These are phyloP conservation scores for Ogataea siamensis DNA, from an alignment of 805 yeast genomes.

Conservation along the genomic window DNA sequence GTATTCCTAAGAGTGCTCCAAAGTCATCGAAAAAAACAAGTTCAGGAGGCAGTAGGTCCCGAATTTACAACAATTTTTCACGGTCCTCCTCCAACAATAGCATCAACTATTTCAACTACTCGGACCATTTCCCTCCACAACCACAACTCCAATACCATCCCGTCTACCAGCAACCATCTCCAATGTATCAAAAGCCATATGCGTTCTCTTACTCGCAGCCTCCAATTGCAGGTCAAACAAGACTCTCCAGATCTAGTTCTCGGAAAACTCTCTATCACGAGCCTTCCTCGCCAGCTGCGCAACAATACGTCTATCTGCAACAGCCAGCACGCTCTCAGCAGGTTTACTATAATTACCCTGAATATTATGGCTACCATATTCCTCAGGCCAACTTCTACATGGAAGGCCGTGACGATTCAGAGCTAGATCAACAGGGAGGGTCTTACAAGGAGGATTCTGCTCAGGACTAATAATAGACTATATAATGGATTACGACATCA, in stretches of 20 bases:
- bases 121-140: conserved; percentile 10
- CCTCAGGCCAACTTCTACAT: conserved; percentile 9
- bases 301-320: conserved; percentile 12
- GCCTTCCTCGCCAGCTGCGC: conserved; percentile 5
- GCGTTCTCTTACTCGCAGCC: conserved; percentile 10
- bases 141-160: conserved; percentile 9
- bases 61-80: conserved; percentile 9
- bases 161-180: conserved; percentile 11
- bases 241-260: conserved; percentile 12
- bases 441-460: not conserved
- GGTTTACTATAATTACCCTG: conserved; percentile 11
- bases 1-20: conserved; percentile 4
- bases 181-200: conserved; percentile 7
- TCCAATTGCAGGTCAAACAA: conserved; percentile 4
- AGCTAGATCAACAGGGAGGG: conserved; percentile 1
- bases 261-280: conserved; percentile 10
- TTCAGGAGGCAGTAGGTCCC: not conserved
- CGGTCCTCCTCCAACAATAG: conserved; percentile 20
- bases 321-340: conserved; percentile 8
- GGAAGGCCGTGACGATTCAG: conserved; percentile 6
- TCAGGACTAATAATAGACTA: not conserved
- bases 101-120: conserved; percentile 13
- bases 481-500: conserved; percentile 41
- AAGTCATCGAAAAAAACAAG: conserved; percentile 1
- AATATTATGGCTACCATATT: conserved; percentile 5